Conservation (phyloP, 305 asterid species). For the Fraxinus baroniana region DNA sequence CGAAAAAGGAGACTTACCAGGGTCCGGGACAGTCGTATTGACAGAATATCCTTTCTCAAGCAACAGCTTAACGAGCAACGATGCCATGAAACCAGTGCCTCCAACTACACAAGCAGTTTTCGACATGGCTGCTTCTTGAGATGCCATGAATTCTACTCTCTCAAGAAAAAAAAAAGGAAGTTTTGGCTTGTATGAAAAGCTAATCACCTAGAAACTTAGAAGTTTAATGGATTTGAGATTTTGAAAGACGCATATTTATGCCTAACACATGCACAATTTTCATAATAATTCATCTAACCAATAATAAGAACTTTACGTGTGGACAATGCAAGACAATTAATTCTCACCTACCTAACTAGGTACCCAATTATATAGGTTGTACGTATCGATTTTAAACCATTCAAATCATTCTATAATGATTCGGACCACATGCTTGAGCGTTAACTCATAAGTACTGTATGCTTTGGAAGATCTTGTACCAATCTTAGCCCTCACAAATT, state of each 20-base stretch:
- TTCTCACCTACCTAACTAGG: no score
- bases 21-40: not conserved
- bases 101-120: conserved; percentile 32
- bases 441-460: not conserved
- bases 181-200: not conserved
- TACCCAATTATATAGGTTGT: no score
- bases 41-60: not conserved
- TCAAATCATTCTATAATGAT: not conserved
- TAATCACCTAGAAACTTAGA: not conserved
- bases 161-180: not conserved
- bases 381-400: no score
- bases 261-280: not conserved
- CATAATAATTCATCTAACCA: not conserved
- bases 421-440: not conserved
- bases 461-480: not conserved
- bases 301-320: no score
- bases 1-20: not conserved
- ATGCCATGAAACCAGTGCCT: conserved; percentile 31
- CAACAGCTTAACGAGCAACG: not conserved
- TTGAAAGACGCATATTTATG: not conserved
- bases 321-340: no score
- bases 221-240: not conserved
- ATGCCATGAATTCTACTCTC: not conserved
- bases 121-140: not conserved
- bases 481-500: not conserved